Conservation (phyloP, 192 early-diverging fungal genomes). For the Backusella parvicylindrica region DNA sequence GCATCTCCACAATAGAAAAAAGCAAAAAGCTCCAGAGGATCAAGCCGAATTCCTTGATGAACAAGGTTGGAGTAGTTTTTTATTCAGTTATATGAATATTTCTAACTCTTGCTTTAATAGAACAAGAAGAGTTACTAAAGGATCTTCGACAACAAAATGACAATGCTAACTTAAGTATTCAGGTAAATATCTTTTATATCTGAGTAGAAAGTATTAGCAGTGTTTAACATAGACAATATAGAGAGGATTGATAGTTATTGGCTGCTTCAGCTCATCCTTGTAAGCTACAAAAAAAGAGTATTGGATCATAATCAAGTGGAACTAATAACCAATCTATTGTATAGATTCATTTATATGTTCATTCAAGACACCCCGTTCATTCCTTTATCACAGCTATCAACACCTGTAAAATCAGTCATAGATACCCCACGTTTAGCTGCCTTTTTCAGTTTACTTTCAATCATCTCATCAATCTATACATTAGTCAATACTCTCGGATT, state of each 20-base stretch:
- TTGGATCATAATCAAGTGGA: background rate
- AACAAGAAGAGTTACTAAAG: background rate
- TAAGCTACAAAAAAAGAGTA: background rate
- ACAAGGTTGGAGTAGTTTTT: background rate
- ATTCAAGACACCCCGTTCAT: background rate
- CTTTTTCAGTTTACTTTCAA: background rate
- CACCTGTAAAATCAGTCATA: background rate
- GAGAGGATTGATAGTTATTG: background rate
- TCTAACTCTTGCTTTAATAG: background rate
- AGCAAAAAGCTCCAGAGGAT: background rate
- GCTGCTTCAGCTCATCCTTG: background rate
- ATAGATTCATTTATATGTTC: background rate
- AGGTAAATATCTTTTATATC: background rate
- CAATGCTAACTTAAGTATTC: background rate
- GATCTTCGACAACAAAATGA: background rate
- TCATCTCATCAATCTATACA: background rate
- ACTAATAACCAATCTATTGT: background rate
- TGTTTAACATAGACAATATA: background rate
- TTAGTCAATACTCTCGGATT: background rate
- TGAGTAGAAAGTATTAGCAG: background rate
- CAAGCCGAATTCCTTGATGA: background rate
- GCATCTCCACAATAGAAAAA: background rate
- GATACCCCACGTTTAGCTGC: background rate
- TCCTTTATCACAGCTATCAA: background rate
- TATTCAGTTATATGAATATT: background rate